A percentile compares a stretch with the other conserved stretches of the same genome.
Evolutionary conservation across 2,329 filamentous ascomycete species (phyloP).

Genomic region (Colletotrichum karsti): DNA sequence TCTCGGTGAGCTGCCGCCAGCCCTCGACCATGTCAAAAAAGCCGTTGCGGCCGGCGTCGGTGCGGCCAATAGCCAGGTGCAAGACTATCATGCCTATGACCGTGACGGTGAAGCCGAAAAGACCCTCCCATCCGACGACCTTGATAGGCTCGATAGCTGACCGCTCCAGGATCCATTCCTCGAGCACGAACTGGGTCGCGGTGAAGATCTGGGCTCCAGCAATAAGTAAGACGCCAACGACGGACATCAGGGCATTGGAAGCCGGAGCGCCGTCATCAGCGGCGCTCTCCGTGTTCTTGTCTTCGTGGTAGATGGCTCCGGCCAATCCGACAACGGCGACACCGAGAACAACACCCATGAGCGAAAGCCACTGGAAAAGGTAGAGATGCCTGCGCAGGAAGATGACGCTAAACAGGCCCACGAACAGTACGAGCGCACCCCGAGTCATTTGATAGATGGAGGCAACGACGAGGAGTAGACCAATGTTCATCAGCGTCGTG

Average conservation of each 20-base stretch:
- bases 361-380: slow-evolving; percentile 91
- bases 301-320: slow-evolving; percentile 80
- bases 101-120: slow-evolving; percentile 89
- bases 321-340: slow-evolving; percentile 91
- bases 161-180: slow-evolving; percentile 86
- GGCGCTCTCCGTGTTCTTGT: slow-evolving; percentile 55
- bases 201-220: slow-evolving; percentile 97
- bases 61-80: slow-evolving; percentile 80
- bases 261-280: background rate
- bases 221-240: slow-evolving; percentile 89
- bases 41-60: slow-evolving; percentile 76
- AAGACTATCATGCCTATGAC: slow-evolving; percentile 80
- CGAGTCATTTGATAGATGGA: slow-evolving; percentile 99
- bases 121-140: slow-evolving; percentile 95
- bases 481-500: slow-evolving; percentile 97
- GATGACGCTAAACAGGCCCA: slow-evolving; percentile 92
- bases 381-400: slow-evolving; percentile 84
- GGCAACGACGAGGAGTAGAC: slow-evolving; percentile 90
- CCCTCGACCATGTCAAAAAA: slow-evolving; percentile 93
- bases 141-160: slow-evolving; percentile 78
- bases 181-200: slow-evolving; percentile 93
- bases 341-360: slow-evolving; percentile 86
- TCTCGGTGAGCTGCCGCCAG: slow-evolving; percentile 79
- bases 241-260: slow-evolving; percentile 68
- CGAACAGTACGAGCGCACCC: slow-evolving; percentile 93